Base-by-base conservation (phyloP, 228 moss, liverwort and hornwort genomes). In the Sphagnum magellanicum region DNA sequence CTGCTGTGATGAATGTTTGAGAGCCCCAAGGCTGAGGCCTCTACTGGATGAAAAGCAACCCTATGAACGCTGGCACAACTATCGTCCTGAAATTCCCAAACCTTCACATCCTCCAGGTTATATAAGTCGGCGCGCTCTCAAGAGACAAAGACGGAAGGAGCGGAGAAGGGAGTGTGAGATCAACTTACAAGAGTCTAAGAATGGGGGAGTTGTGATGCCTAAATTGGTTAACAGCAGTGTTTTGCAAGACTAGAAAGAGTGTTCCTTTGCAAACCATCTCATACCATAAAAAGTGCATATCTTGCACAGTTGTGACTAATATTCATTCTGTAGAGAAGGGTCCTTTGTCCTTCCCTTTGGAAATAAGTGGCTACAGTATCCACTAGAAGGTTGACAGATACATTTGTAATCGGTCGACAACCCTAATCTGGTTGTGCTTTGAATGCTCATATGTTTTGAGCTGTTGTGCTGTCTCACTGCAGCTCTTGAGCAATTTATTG, bases 61-160 rank as follows among this genome's bases (percentile, higher is more conserved):
- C 16, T 98, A 98, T 63, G 79, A 82, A 66, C 90, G 98, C 9
- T 98, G 98, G 98, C 94, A 98, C n/a, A 89, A 86, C 14, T 98
- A 98, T 60, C 90, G 98, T 67, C 79, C 90, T 48, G 66, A 75
- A 51, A 87, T 70, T 57, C 77, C 87, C 4, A 78, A 79, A 4
- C 71, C 83, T 6, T 81, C 86, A n/a, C 90, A 79, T 50, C 84
- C 92, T 47, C 85, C 79, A 7, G 90, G 79, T 50, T 92, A 90
- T 75, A 78, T 90, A 10, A 98, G 98, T 61, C 81, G 90, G 68
- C 87, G 94, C 57, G 98, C 94, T 7, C 73, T 90, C 55, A 93
- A 91, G 82, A 82, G 98, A 72, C 85, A 83, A 61, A 66, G 83
- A 63, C 83, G 92, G 16, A 94, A 90, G 81, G 94, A 98, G 72